Evolutionary conservation across 306 rosid genomes (phyloP).

Genomic region (Malus sylvestris): DNA sequence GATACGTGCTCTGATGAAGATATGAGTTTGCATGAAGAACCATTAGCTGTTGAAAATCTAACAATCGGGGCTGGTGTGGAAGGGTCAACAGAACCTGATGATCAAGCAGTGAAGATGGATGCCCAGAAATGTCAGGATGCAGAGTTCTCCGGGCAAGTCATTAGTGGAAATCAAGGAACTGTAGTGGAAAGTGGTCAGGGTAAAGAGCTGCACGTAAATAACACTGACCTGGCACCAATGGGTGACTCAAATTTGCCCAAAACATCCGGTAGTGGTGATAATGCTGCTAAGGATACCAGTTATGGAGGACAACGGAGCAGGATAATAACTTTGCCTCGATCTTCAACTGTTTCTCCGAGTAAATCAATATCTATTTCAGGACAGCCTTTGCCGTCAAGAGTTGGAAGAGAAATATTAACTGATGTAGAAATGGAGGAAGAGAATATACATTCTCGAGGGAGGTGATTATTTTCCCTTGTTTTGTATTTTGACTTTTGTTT

Average conservation of each 20-base stretch:
- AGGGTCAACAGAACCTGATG: conserved; percentile 22
- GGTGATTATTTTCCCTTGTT: conserved; percentile 41
- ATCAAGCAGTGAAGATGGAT: conserved; percentile 23
- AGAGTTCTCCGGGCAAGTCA: conserved; percentile 23
- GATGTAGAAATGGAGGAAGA: conserved; percentile 40
- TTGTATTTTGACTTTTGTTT: not conserved
- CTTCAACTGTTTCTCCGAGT: conserved; percentile 47
- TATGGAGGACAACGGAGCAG: conserved; percentile 53
- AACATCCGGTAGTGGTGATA: conserved; percentile 41
- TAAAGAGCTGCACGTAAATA: conserved; percentile 36
- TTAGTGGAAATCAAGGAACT: conserved; percentile 28
- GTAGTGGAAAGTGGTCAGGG: conserved; percentile 21
- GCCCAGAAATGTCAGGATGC: conserved; percentile 20
- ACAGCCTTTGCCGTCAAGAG: conserved; percentile 37
- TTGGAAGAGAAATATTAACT: conserved; percentile 48
- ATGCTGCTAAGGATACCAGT: conserved; percentile 37
- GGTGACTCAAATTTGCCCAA: conserved; percentile 28
- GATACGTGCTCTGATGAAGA: conserved; percentile 12
- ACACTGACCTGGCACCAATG: conserved; percentile 28
- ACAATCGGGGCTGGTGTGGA: conserved; percentile 19
- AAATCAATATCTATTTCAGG: conserved; percentile 47
- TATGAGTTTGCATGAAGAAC: conserved; percentile 20
- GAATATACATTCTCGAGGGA: conserved; percentile 51
- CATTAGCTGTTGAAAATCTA: conserved; percentile 28
- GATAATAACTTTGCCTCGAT: conserved; percentile 58